Conservation (phyloP, 208 protist species). For the Wallacemonas rigidus region DNA sequence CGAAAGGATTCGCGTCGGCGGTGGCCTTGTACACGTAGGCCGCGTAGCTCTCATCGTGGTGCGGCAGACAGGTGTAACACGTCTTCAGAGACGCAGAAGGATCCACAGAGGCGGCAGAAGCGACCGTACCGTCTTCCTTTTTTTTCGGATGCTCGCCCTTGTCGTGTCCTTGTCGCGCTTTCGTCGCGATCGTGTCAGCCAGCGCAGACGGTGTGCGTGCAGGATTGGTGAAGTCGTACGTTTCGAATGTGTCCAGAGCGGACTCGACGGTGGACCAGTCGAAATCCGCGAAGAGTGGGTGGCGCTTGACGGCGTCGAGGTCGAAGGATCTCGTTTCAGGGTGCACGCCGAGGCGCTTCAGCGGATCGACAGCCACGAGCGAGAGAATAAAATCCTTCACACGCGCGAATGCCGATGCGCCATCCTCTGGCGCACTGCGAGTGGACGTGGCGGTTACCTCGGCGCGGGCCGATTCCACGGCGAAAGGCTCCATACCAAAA, state of each 20-base stretch:
- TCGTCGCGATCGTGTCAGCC: background rate
- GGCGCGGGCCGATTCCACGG: too few species aligned
- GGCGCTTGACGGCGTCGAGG: constrained; percentile 50
- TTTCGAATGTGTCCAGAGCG: constrained; percentile 45
- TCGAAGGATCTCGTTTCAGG: constrained; percentile 51
- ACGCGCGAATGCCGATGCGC: constrained; percentile 33
- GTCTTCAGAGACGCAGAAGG: constrained; percentile 48
- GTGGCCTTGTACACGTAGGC: constrained; percentile 82
- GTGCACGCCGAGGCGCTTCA: constrained; percentile 69
- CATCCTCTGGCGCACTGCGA: constrained; percentile 1
- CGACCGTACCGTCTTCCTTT: background rate
- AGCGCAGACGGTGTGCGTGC: background rate
- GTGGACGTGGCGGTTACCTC: background rate
- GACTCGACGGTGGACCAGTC: constrained; percentile 65
- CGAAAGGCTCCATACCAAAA: constrained; percentile 21
- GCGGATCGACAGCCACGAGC: constrained; percentile 70
- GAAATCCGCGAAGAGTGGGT: constrained; percentile 75
- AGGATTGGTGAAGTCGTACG: constrained; percentile 24
- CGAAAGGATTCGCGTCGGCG: constrained; percentile 83
- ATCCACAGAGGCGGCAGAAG: constrained; percentile 16
- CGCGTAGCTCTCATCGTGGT: constrained; percentile 65
- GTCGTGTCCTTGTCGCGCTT: background rate
- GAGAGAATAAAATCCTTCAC: constrained; percentile 68
- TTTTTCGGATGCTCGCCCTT: too few species aligned
- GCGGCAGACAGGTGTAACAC: constrained; percentile 55